Conservation (phyloP, 2,329 filamentous ascomycete species). For the Corinectria fuckeliana region DNA sequence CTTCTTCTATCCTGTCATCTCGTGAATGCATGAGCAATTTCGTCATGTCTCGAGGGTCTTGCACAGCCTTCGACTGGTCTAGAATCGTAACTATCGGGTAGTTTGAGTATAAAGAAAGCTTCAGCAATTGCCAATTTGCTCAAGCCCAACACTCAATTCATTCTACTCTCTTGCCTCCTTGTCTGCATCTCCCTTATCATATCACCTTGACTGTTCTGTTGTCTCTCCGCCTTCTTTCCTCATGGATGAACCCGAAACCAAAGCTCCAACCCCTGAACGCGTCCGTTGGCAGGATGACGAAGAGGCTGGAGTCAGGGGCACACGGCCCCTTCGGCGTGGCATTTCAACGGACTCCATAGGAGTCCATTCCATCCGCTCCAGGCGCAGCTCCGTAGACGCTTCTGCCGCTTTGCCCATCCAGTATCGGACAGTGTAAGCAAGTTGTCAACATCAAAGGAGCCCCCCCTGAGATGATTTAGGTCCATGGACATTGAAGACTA, state of each 20-base stretch:
- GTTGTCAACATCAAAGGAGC: neutral
- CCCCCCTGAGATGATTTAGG: conserved; percentile 18
- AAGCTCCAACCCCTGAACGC: conserved; percentile 21
- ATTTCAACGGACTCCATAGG: conserved; percentile 24
- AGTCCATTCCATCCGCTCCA: conserved; percentile 19
- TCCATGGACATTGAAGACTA: conserved; percentile 31
- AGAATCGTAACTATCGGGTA: conserved; percentile 14
- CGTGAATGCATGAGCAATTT: conserved; percentile 17
- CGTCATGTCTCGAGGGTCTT: conserved; percentile 9
- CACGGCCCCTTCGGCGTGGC: conserved; percentile 18
- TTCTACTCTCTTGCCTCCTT: conserved; percentile 10
- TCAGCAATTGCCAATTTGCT: conserved; percentile 7
- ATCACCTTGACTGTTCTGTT: neutral
- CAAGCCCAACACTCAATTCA: conserved; percentile 12
- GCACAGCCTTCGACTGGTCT: conserved; percentile 22
- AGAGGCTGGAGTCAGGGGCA: conserved; percentile 22
- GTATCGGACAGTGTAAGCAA: conserved; percentile 30
- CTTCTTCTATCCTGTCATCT: neutral
- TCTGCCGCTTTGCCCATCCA: conserved; percentile 26
- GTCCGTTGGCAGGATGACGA: conserved; percentile 30
- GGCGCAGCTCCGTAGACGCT: conserved; percentile 22
- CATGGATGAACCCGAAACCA: conserved; percentile 27
- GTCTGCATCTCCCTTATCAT: neutral
- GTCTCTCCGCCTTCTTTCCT: neutral
- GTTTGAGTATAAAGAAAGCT: conserved; percentile 22